Evolutionary conservation across 108 stramenopile species (phyloP).

Genomic region (Aureococcus anophagefferens): DNA sequence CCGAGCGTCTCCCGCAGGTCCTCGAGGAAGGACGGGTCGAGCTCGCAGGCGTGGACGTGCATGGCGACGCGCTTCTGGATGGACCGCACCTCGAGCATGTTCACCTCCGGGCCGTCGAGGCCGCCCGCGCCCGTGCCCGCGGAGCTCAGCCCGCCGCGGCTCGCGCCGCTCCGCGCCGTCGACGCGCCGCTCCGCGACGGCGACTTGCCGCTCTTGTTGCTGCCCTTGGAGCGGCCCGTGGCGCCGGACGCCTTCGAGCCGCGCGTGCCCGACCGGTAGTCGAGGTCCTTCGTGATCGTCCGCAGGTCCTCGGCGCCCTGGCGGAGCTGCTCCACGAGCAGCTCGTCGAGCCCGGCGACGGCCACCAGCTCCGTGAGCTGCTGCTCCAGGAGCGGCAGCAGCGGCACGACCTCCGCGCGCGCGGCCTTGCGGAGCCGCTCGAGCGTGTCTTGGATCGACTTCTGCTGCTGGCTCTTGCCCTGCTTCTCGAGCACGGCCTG

Average conservation of each 20-base stretch:
- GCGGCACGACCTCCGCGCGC: slow-evolving; percentile 18
- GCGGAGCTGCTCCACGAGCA: slow-evolving; percentile 11
- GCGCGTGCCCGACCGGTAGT: not conserved
- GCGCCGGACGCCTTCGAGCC: not conserved
- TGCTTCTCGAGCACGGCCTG: slow-evolving; percentile 29
- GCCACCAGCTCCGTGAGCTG: slow-evolving; percentile 24
- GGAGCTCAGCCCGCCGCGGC: not conserved
- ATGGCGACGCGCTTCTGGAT: slow-evolving; percentile 27
- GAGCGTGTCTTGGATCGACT: slow-evolving; percentile 20
- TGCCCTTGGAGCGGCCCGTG: not conserved
- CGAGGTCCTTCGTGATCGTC: slow-evolving; percentile 12
- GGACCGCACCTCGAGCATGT: slow-evolving; percentile 23
- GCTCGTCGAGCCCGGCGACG: slow-evolving; percentile 20
- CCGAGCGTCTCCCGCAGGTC: not conserved
- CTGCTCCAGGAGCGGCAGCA: slow-evolving; percentile 20
- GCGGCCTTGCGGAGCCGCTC: slow-evolving; percentile 28
- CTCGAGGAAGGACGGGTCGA: slow-evolving; percentile 10
- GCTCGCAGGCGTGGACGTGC: slow-evolving; percentile 18
- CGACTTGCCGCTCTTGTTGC: too few species aligned
- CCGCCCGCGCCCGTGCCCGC: not conserved
- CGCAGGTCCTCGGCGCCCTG: slow-evolving; percentile 22
- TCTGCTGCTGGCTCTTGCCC: slow-evolving; percentile 17
- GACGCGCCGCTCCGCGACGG: not conserved
- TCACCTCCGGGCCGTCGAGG: not conserved
- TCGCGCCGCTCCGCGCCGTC: not conserved